phyloP scores from a whole-genome alignment of 2,329 filamentous ascomycete genomes.

The Sclerotinia trifoliorum region DNA sequence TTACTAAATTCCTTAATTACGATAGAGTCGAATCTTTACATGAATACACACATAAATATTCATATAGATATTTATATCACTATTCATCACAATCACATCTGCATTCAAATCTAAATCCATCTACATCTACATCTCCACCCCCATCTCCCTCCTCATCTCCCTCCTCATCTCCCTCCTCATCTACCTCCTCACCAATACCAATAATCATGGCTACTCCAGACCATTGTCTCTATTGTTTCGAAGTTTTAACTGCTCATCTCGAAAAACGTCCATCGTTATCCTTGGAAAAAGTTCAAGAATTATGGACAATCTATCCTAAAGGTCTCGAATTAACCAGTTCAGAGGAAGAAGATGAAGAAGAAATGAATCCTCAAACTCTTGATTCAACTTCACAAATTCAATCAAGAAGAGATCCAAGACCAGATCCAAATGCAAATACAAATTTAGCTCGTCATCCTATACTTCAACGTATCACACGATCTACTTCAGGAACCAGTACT shows the following conservation, averaged over 20 bases:
- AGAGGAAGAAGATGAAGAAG: constrained; percentile 41
- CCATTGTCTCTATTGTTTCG: constrained; percentile 94
- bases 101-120: not conserved
- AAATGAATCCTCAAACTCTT: not conserved
- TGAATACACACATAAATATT: not conserved
- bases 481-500: constrained; percentile 14
- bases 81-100: not conserved
- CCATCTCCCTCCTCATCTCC: too few relatives aligned
- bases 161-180: not conserved
- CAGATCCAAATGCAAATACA: constrained; percentile 1
- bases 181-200: not conserved
- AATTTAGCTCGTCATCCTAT: constrained; percentile 25
- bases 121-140: not conserved
- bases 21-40: not conserved
- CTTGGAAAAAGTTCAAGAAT: constrained; percentile 67
- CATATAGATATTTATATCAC: not conserved
- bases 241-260: constrained; percentile 74
- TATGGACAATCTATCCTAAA: constrained; percentile 49
- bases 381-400: not conserved
- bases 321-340: constrained; percentile 41
- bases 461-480: constrained; percentile 27
- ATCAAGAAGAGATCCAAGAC: not conserved
- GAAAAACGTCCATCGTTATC: constrained; percentile 65
- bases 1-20: not conserved
- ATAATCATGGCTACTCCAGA: constrained; percentile 72